phyloP scores from a whole-genome alignment of 495 filamentous ascomycete species.

The Pyronema omphalodes region DNA sequence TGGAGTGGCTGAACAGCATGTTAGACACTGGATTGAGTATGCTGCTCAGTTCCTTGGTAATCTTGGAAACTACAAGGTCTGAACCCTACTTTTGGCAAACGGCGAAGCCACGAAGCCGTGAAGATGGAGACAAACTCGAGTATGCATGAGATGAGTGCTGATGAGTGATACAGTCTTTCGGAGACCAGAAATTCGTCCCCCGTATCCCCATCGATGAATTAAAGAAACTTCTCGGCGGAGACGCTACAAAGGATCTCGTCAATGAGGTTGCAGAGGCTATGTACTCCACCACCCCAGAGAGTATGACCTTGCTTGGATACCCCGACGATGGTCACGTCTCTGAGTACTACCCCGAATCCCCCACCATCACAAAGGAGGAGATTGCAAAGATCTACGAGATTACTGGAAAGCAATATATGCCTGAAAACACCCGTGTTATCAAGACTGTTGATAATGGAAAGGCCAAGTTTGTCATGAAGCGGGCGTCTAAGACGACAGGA shows the following conservation, averaged over 20 bases:
- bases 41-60: conserved; percentile 80
- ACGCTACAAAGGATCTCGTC: conserved; percentile 42
- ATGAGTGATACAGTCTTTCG: conserved; percentile 36
- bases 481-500: conserved; percentile 24
- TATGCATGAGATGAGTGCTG: background rate
- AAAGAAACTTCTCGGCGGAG: conserved; percentile 47
- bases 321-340: conserved; percentile 66
- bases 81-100: background rate
- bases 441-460: conserved; percentile 43
- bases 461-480: conserved; percentile 44
- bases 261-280: conserved; percentile 53
- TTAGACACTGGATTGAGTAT: conserved; percentile 70
- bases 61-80: conserved; percentile 74
- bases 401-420: conserved; percentile 25
- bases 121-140: background rate
- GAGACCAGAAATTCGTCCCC: conserved; percentile 87
- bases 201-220: conserved; percentile 48
- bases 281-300: conserved; percentile 47
- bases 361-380: conserved; percentile 68
- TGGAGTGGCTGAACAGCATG: conserved; percentile 46
- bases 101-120: background rate
- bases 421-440: conserved; percentile 75
- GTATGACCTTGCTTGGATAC: conserved; percentile 72
- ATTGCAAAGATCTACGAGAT: conserved; percentile 18
- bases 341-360: conserved; percentile 80